Conservation (phyloP, 805 yeast genomes). For the Pichia paraexigua region DNA sequence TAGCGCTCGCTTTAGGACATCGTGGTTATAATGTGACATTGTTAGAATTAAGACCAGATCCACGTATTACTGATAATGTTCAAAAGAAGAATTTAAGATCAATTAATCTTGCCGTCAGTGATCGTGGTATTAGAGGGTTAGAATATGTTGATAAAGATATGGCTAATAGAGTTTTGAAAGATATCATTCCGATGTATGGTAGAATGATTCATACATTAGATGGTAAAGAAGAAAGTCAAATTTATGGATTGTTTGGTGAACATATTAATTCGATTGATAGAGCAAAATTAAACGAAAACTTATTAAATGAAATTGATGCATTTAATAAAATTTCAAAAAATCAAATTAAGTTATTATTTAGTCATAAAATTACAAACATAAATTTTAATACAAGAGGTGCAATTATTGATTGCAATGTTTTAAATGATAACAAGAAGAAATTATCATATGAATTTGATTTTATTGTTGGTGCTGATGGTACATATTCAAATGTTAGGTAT, state of each 20-base stretch:
- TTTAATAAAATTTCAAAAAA: constrained; percentile 22
- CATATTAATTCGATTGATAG: constrained; percentile 82
- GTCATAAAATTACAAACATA: constrained; percentile 45
- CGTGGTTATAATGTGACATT: constrained; percentile 66
- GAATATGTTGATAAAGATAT: constrained; percentile 51
- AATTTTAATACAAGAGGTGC: constrained; percentile 8
- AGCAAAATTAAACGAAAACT: constrained; percentile 51
- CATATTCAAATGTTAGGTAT: constrained; percentile 64
- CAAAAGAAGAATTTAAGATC: constrained; percentile 40
- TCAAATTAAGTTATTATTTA: constrained; percentile 40
- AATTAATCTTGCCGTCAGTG: constrained; percentile 83
- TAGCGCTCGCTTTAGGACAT: constrained; percentile 71
- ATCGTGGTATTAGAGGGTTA: constrained; percentile 71
- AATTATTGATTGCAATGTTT: not conserved
- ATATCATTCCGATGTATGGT: constrained; percentile 79
- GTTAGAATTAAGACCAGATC: constrained; percentile 67
- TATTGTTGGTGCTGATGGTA: constrained; percentile 81
- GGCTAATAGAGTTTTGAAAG: constrained; percentile 45
- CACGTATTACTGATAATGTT: constrained; percentile 29
- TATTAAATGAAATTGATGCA: constrained; percentile 58
- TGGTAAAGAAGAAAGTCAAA: constrained; percentile 60
- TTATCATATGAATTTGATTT: constrained; percentile 38
- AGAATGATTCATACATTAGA: constrained; percentile 74
- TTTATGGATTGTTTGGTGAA: constrained; percentile 77
- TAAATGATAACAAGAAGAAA: not conserved